Evolutionary conservation across 2,329 filamentous ascomycete species (phyloP), one percentile per base, ranked within the genome.

Genomic region (Aureobasidium namibiae): DNA sequence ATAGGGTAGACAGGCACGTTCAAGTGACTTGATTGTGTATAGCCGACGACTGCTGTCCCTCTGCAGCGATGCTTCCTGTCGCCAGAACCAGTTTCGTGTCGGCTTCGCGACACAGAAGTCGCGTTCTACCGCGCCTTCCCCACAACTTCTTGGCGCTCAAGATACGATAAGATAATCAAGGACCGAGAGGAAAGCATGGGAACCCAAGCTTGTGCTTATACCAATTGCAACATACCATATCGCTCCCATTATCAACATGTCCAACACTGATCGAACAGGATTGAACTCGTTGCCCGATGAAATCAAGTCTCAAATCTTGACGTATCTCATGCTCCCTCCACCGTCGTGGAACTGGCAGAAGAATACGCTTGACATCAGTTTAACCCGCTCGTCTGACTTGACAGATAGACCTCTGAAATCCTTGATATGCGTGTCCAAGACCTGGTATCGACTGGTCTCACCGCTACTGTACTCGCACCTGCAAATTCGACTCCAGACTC

Each of bases 241-340:
- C 16, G n/a, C 44, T 16, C 14, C 31, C 24, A 21, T 3, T 6
- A 33, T 42, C 24, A 42, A n/a, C n/a, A n/a, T 24, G 13, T 16
- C 34, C 1, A 26, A 42, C n/a, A 16, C 34, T 14, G 11, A n/a
- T 4, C 21, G 11, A 10, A 33, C 11, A 18, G 34, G 36, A 11
- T 16, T 69, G 67, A 45, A 66, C 63, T 38, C 59, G 9, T 76
- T 88, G 21, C 86, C 85, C 2, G 82, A 81, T 62, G 86, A 89
- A 72, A 72, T 88, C 46, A 71, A 86, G 23, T 69, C 78, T 56
- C 75, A 81, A 3, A 79, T 88, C 63, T 75, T 88, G 64, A 72
- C 70, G n/a, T 78, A 78, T 65, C 74, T 88, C 48, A 77, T 81
- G 64, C 65, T 66, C 0, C 67, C 74, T 2, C 75, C 81, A 10